phyloP scores from a whole-genome alignment of 768 basidiomycete species.

The Mycena pura region DNA sequence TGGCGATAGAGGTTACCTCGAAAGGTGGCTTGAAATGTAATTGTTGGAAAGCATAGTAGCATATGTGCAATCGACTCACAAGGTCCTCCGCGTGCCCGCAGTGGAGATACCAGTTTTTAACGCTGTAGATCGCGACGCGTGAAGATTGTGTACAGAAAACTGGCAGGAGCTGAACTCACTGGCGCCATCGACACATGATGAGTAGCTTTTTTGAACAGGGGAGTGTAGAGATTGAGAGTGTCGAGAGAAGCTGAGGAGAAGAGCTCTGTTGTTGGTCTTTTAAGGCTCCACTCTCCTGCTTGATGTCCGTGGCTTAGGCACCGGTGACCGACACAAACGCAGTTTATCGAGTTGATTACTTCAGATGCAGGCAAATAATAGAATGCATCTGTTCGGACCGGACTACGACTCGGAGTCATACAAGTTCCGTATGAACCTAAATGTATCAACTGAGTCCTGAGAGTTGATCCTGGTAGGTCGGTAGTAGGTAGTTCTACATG shows the following conservation, averaged over 20 bases:
- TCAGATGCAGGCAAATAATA: too few species aligned
- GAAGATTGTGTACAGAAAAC: slow-evolving; percentile 15
- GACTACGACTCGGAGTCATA: too few species aligned
- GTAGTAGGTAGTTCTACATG: too few species aligned
- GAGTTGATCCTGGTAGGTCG: slow-evolving; percentile 2
- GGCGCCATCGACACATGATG: slow-evolving; percentile 61
- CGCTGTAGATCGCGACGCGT: slow-evolving; percentile 37
- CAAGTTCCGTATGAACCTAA: too few species aligned
- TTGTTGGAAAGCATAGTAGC: slow-evolving; percentile 1
- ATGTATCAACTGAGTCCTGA: slow-evolving; percentile 2
- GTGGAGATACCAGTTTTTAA: slow-evolving; percentile 54
- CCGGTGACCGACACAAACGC: too few species aligned
- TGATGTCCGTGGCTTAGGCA: neutral
- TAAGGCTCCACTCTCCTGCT: slow-evolving; percentile 21
- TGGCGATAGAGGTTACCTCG: neutral
- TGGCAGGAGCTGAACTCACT: slow-evolving; percentile 44
- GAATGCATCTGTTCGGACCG: too few species aligned
- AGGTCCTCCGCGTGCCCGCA: slow-evolving; percentile 56
- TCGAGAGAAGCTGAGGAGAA: slow-evolving; percentile 13
- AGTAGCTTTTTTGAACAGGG: slow-evolving; percentile 13
- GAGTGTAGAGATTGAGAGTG: slow-evolving; percentile 11
- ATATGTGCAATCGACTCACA: slow-evolving; percentile 37
- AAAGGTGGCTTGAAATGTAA: slow-evolving; percentile 24
- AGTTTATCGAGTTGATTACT: slow-evolving; percentile 12
- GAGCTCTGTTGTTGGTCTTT: slow-evolving; percentile 15